Conservation (phyloP, 257 asterid species). For the Eustoma russellianum region DNA sequence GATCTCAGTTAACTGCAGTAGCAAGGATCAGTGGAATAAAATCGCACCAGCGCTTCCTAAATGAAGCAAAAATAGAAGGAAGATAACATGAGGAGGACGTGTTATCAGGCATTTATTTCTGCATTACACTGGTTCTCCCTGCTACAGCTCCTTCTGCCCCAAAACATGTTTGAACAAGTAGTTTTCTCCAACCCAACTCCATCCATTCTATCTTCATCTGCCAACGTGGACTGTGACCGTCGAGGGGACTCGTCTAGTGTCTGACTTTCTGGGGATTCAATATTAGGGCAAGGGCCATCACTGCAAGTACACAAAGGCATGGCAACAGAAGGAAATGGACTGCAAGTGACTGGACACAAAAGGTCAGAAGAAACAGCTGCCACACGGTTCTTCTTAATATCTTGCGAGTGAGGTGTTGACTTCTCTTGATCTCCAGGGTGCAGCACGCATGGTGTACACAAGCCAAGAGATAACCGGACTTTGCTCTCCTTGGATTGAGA, state of each 20-base stretch:
- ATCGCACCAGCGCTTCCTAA: no score
- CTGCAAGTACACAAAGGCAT: conserved; percentile 83
- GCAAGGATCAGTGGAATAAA: no score
- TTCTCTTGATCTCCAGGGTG: conserved; percentile 64
- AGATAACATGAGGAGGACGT: no score
- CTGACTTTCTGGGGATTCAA: conserved; percentile 48
- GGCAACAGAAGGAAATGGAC: conserved; percentile 86
- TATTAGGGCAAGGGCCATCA: conserved; percentile 60
- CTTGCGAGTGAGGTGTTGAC: conserved; percentile 50
- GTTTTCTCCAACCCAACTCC: conserved; percentile 62
- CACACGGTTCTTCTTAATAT: conserved; percentile 52
- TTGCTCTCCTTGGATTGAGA: conserved; percentile 59
- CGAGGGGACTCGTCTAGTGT: conserved; percentile 49
- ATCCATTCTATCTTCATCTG: conserved; percentile 43
- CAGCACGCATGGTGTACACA: conserved; percentile 88
- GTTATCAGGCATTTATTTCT: conserved; percentile 61
- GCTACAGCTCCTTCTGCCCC: conserved; percentile 97
- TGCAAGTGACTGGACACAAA: conserved; percentile 78
- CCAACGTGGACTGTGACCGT: conserved; percentile 34
- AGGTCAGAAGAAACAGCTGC: conserved; percentile 72
- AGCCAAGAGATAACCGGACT: conserved; percentile 53
- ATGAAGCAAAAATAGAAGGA: no score
- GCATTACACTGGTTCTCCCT: conserved; percentile 94
- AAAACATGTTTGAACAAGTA: conserved; percentile 81
- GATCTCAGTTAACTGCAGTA: no score